Evolutionary conservation across 306 rosid species (phyloP).

Genomic region (Begonia fuchsioides): DNA sequence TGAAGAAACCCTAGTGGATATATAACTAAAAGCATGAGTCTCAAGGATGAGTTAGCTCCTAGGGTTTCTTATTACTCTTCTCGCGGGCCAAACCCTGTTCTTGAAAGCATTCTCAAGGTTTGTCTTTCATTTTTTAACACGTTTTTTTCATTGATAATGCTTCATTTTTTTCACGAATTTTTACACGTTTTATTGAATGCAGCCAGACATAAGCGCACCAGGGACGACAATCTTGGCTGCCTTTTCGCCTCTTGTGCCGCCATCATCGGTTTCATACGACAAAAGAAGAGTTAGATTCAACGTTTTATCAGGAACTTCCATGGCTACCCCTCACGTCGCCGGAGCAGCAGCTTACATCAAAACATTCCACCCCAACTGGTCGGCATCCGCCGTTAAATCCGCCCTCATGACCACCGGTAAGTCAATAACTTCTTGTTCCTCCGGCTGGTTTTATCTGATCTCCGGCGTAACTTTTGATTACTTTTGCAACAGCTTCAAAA

Average conservation of each 20-base stretch:
- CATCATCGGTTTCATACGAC: neutral
- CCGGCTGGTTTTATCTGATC: neutral
- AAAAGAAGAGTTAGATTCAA: conserved; percentile 6
- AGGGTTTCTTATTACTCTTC: conserved; percentile 17
- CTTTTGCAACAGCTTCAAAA: neutral
- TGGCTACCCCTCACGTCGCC: conserved; percentile 21
- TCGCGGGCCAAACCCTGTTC: conserved; percentile 18
- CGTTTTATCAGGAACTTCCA: conserved; percentile 19
- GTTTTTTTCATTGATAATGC: too few relatives aligned
- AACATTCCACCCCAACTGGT: conserved; percentile 18
- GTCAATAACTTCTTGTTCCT: neutral
- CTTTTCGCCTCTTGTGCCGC: conserved; percentile 9
- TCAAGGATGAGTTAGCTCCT: conserved; percentile 11
- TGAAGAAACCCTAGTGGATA: conserved; percentile 17
- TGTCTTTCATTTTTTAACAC: neutral
- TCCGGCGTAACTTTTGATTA: neutral
- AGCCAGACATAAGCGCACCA: conserved; percentile 25
- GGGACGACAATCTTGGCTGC: conserved; percentile 20
- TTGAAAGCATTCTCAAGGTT: conserved; percentile 16
- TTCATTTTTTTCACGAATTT: neutral
- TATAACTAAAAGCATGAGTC: conserved; percentile 6
- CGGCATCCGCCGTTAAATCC: conserved; percentile 16
- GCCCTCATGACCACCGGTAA: conserved; percentile 20
- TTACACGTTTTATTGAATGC: neutral
- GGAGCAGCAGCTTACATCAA: conserved; percentile 20